phyloP scores from a whole-genome alignment of 2,329 filamentous ascomycete genomes.

The Arthroderma uncinatum region DNA sequence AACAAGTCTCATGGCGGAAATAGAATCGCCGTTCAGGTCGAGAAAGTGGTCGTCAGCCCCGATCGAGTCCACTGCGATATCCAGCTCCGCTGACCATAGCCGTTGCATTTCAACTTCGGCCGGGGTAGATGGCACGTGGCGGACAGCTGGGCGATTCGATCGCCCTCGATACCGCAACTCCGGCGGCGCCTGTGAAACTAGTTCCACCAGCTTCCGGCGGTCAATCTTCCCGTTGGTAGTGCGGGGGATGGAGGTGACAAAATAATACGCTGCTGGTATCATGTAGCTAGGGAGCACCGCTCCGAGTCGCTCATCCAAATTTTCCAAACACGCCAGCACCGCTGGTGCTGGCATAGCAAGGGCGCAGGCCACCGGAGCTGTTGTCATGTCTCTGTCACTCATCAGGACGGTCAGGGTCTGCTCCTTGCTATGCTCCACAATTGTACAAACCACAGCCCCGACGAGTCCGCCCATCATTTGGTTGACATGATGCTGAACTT shows the following conservation, averaged over 20 bases:
- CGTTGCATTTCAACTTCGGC: neutral
- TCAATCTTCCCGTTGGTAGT: slow-evolving; percentile 5
- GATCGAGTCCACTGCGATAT: neutral
- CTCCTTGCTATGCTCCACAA: no score
- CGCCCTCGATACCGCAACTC: neutral
- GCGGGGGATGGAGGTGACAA: slow-evolving; percentile 1
- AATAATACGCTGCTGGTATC: neutral
- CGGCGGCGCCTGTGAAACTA: slow-evolving; percentile 9
- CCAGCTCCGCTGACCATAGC: neutral
- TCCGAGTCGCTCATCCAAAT: no score
- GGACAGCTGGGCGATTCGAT: no score
- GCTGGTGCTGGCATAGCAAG: no score
- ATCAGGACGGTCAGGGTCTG: no score
- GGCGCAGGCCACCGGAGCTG: no score
- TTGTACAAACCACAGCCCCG: no score
- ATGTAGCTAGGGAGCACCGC: slow-evolving; percentile 5
- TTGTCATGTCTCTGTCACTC: no score
- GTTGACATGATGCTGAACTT: no score
- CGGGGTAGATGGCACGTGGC: neutral
- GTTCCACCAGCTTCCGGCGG: slow-evolving; percentile 16
- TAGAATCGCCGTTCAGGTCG: neutral
- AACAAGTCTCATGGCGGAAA: neutral
- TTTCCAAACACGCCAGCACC: no score
- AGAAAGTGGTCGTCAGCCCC: neutral
- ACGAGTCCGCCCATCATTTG: no score